Base-by-base conservation (phyloP, 805 yeast genomes). In the Starmerella vaccinii region DNA sequence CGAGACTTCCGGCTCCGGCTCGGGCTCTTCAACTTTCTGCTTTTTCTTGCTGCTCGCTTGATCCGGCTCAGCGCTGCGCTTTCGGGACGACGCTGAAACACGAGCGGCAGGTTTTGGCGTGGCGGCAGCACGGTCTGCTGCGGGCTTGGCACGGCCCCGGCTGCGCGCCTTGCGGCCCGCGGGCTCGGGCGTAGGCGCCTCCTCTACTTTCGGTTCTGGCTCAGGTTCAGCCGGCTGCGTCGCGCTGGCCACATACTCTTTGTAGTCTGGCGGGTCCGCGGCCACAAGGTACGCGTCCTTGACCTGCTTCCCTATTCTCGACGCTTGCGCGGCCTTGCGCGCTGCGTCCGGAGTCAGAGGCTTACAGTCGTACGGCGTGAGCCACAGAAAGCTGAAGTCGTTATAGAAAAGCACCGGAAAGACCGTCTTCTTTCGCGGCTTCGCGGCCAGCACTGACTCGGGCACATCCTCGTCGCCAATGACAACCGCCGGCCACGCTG, bases 401-500 rank as follows among this genome's bases (percentile, higher is more conserved):
- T 76, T 77, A 62, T 80, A 77, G 61, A 82, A 82, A 50, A 82
- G 70, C 12, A 82, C 85, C 57, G 65, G 82, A 73, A 59, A 68
- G 6, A 52, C 56, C 13, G 37, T 46, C 24, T 63, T 61, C 16
- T 50, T 51, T 57, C 76, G 76, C 15, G 86, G 84, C 52, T 71
- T 73, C 56, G 71, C 73, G 16, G 66, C 63, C 23, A 67, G 56
- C 26, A 84, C 76, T 57, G 72, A 68, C 19, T 69, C 76, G 0
- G 95, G 92, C 5, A 85, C 70, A 7, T 76, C 65, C 16, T 73
- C 71, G 52, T 70, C 75, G 1, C 80, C 81, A 4, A 85, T 74
- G 4, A 84, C 77, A 73, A 84, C 77, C 2, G 88, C 87, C 0
- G 95, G 95, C 95, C 95, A 85, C 35, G 89, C 82, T 1, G 94